Evolutionary conservation across 495 filamentous ascomycete genomes (phyloP).

Genomic region (Neohortaea acidophila): DNA sequence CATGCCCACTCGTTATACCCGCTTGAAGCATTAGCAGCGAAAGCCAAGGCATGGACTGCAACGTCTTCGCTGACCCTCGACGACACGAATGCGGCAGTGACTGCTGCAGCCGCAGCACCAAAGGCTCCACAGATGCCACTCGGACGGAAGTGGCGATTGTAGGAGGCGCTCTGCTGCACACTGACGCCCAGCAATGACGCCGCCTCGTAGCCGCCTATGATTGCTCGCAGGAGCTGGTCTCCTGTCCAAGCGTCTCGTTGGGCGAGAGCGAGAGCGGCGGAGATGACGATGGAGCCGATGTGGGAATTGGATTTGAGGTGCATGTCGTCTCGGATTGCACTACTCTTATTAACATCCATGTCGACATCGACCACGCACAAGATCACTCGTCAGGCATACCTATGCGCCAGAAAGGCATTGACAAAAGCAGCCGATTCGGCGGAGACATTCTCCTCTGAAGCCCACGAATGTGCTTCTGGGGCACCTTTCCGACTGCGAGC

Average conservation of each 20-base stretch:
- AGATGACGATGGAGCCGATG: slow-evolving; percentile 1
- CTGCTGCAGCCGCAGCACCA: not conserved
- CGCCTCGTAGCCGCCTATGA: not conserved
- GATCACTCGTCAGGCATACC: too few relatives aligned
- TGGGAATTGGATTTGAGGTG: not conserved
- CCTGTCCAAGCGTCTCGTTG: not conserved
- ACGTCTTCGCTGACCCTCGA: not conserved
- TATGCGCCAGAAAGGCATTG: not conserved
- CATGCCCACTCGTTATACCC: slow-evolving; percentile 2
- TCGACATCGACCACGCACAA: too few relatives aligned
- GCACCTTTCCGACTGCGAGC: not conserved
- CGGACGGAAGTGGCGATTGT: not conserved
- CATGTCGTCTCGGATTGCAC: slow-evolving; percentile 1
- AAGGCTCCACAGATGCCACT: not conserved
- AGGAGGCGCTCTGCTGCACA: not conserved
- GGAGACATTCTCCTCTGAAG: not conserved
- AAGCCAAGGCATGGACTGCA: not conserved
- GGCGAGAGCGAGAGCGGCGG: not conserved
- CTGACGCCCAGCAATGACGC: not conserved
- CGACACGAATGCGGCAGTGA: not conserved
- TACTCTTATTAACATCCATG: too few relatives aligned
- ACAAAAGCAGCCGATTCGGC: not conserved
- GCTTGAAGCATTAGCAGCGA: not conserved
- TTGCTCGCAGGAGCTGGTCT: not conserved
- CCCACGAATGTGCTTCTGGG: not conserved